phyloP scores from a whole-genome alignment of 176 grass and related monocot species.

The Themeda triandra region DNA sequence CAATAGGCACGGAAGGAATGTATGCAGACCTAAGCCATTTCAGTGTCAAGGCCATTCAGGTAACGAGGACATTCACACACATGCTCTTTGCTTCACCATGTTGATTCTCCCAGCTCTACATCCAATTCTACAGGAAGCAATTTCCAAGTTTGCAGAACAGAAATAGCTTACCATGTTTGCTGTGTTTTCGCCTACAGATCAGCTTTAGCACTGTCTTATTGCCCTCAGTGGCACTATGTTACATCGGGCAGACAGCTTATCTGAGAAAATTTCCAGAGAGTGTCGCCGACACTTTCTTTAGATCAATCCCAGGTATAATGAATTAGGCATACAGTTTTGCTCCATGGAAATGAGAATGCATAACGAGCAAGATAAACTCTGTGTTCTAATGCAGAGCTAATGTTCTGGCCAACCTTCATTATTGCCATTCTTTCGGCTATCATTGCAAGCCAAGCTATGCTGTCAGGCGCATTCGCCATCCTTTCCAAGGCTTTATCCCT shows the following conservation, averaged over 20 bases:
- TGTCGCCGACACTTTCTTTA: conserved; percentile 71
- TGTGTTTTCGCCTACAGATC: conserved; percentile 42
- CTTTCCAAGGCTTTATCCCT: conserved; percentile 75
- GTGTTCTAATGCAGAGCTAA: conserved; percentile 24
- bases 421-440: conserved; percentile 63
- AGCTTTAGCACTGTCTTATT: conserved; percentile 69
- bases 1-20: conserved; percentile 80
- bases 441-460: conserved; percentile 93
- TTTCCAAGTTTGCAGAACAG: neutral
- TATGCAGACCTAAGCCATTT: conserved; percentile 93
- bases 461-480: conserved; percentile 73
- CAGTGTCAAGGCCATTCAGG: conserved; percentile 73
- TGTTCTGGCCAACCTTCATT: conserved; percentile 77
- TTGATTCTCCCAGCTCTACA: neutral
- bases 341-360: neutral
- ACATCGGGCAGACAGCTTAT: conserved; percentile 75
- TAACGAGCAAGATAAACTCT: neutral
- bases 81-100: neutral
- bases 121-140: neutral
- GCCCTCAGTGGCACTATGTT: conserved; percentile 65
- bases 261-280: conserved; percentile 47
- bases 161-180: conserved; percentile 4
- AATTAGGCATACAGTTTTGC: neutral
- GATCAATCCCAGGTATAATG: conserved; percentile 67
- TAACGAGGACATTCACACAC: conserved; percentile 9